Evolutionary conservation across 768 basidiomycete species (phyloP).

Genomic region (Collybia sordida): DNA sequence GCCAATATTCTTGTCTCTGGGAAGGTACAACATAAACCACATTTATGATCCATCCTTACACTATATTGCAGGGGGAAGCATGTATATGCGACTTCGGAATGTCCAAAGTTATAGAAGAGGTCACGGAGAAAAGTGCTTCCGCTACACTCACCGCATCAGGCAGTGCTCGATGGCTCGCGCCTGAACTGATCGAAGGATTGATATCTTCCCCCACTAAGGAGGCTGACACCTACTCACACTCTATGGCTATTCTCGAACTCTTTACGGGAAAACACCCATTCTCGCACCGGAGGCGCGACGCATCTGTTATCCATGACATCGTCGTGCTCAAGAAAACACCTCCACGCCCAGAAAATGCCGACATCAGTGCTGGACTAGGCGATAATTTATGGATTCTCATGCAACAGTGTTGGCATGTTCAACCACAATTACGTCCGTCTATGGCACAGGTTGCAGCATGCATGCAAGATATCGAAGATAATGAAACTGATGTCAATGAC

Average conservation of each 20-base stretch:
- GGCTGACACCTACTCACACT: conserved; percentile 58
- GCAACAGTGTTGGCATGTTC: conserved; percentile 44
- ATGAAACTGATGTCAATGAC: no score
- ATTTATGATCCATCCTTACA: neutral
- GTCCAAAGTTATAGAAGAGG: conserved; percentile 58
- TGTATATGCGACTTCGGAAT: conserved; percentile 66
- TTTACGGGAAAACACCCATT: conserved; percentile 54
- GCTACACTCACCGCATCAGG: conserved; percentile 47
- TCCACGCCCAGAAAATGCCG: conserved; percentile 36
- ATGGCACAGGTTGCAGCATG: conserved; percentile 36
- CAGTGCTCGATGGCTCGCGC: conserved; percentile 60
- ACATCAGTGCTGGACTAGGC: conserved; percentile 35
- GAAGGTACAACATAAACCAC: conserved; percentile 26
- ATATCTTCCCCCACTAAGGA: conserved; percentile 40
- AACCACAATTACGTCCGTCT: conserved; percentile 35
- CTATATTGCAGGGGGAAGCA: conserved; percentile 41
- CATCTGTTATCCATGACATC: conserved; percentile 48
- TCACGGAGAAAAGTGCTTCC: conserved; percentile 48
- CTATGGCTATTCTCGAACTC: conserved; percentile 61
- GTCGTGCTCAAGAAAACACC: conserved; percentile 37
- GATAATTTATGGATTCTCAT: conserved; percentile 49
- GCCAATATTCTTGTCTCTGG: conserved; percentile 58
- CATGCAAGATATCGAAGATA: conserved; percentile 19
- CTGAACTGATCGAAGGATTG: conserved; percentile 52
- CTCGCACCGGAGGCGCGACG: conserved; percentile 46